Evolutionary conservation across 2,329 filamentous ascomycete genomes (phyloP), one percentile per base, ranked within the genome.

Genomic region (Trichoderma sp.): DNA sequence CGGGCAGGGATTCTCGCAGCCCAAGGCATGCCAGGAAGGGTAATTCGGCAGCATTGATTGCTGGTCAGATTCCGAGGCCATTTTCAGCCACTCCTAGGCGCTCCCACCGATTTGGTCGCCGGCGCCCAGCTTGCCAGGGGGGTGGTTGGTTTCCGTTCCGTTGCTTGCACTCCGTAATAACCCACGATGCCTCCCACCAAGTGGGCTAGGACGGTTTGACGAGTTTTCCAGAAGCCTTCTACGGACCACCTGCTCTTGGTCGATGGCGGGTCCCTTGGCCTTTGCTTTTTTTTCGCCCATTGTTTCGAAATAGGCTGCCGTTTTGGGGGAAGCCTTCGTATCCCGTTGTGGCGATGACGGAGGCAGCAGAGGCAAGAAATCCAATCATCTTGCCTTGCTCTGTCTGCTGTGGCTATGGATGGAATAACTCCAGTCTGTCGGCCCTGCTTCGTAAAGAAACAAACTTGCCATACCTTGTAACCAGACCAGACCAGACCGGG

Each of bases 31-130:
- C 43, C 58, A 63, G 18, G 43, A 63, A 56, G 58, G 30, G 68
- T 32, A 63, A 57, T 63, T 70, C 68, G 58, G 47, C 57, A 63
- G 28, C 36, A 21, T 43, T 34, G 62, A 71, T 61, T 56, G 53
- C 15, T 39, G 47, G 47, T 21, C 21, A 66, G 63, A 66, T 71
- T 53, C 30, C 63, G 70, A 60, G 61, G 34, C 28, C 63, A 67
- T 67, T 51, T 67, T n/a, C 39, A 56, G 51, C 62, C 70, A 71
- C 51, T 71, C 63, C 47, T 32, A 67, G 30, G 63, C 56, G 62
- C 56, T 71, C 70, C 70, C 70, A 67, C 62, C 70, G 70, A 71
- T 71, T 71, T 67, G 70, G 70, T 66, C 67, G 70, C 60, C 66
- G 39, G 39, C 28, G 66, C 43, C 32, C 56, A 47, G n/a, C 61